A percentile compares a stretch with the other conserved stretches of the same genome.
Conservation (phyloP, 306 rosid species). For the Ziziphus jujuba region DNA sequence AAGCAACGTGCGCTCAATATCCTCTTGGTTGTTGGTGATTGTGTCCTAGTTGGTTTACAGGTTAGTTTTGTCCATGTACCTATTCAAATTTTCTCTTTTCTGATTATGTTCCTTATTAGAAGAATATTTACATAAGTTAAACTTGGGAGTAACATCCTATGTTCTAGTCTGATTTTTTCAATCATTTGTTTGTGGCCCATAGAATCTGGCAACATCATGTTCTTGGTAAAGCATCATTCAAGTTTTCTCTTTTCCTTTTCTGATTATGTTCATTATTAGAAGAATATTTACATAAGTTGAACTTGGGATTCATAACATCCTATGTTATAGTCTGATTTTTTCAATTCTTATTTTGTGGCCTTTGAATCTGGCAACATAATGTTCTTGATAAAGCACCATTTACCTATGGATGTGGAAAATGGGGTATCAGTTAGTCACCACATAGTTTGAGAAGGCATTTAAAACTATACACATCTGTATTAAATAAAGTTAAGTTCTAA, state of each 20-base stretch:
- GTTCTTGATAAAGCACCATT: too few relatives aligned
- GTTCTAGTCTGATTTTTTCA: background rate
- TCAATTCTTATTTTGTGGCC: background rate
- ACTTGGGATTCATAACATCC: background rate
- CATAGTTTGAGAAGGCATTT: too few relatives aligned
- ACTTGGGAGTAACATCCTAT: background rate
- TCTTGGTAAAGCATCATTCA: background rate
- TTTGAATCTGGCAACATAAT: background rate
- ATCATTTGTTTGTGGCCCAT: background rate
- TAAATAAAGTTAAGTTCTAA: too few relatives aligned
- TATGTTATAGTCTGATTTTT: background rate
- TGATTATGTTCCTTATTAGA: constrained; percentile 4
- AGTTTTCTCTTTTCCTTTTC: background rate
- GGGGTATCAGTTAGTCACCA: too few relatives aligned
- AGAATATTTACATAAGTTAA: background rate
- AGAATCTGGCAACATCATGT: too few relatives aligned
- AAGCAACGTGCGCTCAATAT: constrained; percentile 81
- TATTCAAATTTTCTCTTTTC: background rate
- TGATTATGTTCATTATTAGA: constrained; percentile 5
- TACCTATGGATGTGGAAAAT: too few relatives aligned
- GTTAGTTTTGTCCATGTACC: constrained; percentile 37
- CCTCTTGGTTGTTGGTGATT: constrained; percentile 87
- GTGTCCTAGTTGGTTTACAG: constrained; percentile 90
- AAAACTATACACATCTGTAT: too few relatives aligned
- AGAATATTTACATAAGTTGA: background rate